Base-by-base conservation (phyloP, 805 yeast genomes). In the Candida coleopterorum region DNA sequence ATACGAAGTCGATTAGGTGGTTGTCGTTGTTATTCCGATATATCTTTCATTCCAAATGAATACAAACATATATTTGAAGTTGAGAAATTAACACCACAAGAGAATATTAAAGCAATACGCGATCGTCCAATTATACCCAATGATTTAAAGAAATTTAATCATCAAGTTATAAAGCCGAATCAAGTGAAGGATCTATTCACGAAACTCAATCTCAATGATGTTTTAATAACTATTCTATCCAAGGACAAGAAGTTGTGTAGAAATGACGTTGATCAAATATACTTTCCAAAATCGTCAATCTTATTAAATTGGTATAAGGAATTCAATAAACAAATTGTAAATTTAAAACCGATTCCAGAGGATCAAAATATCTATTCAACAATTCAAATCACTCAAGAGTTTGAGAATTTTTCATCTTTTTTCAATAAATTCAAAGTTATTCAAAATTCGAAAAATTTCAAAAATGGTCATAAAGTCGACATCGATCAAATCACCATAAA, bases 71-170 rank as follows among this genome's bases (percentile, higher is more conserved):
- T 46, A 20, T 58, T 58, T 35, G 62, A 61, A 12, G 40, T 50
- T 17, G 64, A 58, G 34, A 50, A 47, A 28, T 41, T 56, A 18
- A 47, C 59, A 4, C 45, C 52, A 6, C 58, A 54, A 35, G 56
- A 62, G 25, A 53, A 58, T 33, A 46, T 39, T n/a, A 59, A 58
- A 2, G 62, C 64, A 3, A 58, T 66, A 5, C 72, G 70, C 1
- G 33, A 48, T 22, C 52, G 43, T 39, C 65, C 66, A 11, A 34
- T 29, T 2, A 34, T 44, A 16, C 33, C 33, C 4, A 42, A 39
- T 4, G 22, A 36, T 12, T 25, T 43, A 4, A 31, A 38, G 6
- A 53, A 48, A 39, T 41, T 44, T 25, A 49, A 55, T 31, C 52
- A 43, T 35, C 58, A 63, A 22, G 60, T 67, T 29, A 42, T 52